Base-by-base conservation (phyloP, 495 filamentous ascomycete genomes). In the Aspergillus cristatus region DNA sequence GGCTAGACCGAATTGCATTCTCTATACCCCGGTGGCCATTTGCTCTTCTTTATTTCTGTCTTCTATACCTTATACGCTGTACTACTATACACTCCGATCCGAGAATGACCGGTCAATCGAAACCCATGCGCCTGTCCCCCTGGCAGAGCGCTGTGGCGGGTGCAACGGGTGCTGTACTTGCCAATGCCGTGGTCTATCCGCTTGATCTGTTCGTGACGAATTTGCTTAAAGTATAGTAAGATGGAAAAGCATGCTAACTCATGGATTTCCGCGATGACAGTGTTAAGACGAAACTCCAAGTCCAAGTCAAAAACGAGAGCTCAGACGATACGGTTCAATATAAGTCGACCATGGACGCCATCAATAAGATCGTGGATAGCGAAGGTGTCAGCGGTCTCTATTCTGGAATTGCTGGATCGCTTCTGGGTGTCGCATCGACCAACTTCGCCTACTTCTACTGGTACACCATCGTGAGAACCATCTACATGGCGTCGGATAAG, bases 361-460 rank as follows among this genome's bases (percentile, higher is more conserved):
- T 99, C 45, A 69, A 60, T 28, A 91, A 89, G 62, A 97, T 99
- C 50, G 58, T 81, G 13, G 75, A 77, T 34, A 81, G 84, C 42
- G 90, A 96, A 33, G 93, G 91, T 11, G 25, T 91, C 12, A 43
- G 60, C 12, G 91, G 93, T 2, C 74, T 99, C 15, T 99, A 97
- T 53, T 78, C 84, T 30, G 91, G 91, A 34, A 88, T 99, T 53
- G 63, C 72, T 33, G 89, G 93, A 13, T 76, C 86, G 6, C 70
- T 99, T 8, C 62, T 96, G 13, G 91, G 91, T 30, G 93, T 97
- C 11, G 90, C 86, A 6, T 95, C 88, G 11, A 97, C 88, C 40
- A 99, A 99, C 57, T 99, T 99, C 54, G 91, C 91, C 42, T 99
- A 99, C 63, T 99, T 99, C 54, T 99, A 97, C 69, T 99, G 91